Conservation (phyloP, 768 basidiomycete genomes). For the Solioccasus polychromus region DNA sequence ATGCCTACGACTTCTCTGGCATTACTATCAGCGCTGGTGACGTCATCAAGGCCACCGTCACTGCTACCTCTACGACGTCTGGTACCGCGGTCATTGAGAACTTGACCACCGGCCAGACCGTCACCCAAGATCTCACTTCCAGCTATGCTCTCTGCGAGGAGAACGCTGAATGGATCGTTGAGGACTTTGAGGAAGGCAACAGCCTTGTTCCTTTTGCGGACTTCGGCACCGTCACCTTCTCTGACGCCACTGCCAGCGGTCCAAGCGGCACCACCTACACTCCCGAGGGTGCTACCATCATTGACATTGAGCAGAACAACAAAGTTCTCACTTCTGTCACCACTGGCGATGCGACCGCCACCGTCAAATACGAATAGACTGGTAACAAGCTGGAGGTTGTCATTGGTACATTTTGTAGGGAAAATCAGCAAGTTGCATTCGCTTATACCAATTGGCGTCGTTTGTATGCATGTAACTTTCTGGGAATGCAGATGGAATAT, state of each 20-base stretch:
- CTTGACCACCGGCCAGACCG: conserved; percentile 11
- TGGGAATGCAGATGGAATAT: not conserved
- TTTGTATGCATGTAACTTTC: not conserved
- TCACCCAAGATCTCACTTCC: conserved; percentile 8
- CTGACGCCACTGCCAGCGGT: conserved; percentile 7
- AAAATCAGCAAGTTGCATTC: not conserved
- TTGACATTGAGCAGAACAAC: conserved; percentile 12
- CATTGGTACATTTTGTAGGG: not conserved
- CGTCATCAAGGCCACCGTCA: conserved; percentile 15
- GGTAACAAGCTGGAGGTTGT: not conserved
- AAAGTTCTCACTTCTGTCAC: conserved; percentile 10
- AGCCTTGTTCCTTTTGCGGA: conserved; percentile 9
- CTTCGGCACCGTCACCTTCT: conserved; percentile 22
- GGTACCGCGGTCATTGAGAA: conserved; percentile 19
- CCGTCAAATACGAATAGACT: conserved; percentile 8
- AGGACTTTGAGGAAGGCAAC: conserved; percentile 13
- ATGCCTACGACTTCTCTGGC: conserved; percentile 10
- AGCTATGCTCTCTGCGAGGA: conserved; percentile 12
- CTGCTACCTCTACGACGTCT: conserved; percentile 17
- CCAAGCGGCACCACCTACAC: conserved; percentile 2
- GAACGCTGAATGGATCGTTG: conserved; percentile 25
- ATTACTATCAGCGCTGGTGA: conserved; percentile 16
- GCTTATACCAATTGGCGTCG: not conserved
- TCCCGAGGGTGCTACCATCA: conserved; percentile 7
- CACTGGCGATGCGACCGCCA: not conserved